Percentiles rank a stretch among this genome's conserved stretches.
Evolutionary conservation across 2,329 filamentous ascomycete genomes (phyloP).

Genomic region (Delphinella strobiligena): DNA sequence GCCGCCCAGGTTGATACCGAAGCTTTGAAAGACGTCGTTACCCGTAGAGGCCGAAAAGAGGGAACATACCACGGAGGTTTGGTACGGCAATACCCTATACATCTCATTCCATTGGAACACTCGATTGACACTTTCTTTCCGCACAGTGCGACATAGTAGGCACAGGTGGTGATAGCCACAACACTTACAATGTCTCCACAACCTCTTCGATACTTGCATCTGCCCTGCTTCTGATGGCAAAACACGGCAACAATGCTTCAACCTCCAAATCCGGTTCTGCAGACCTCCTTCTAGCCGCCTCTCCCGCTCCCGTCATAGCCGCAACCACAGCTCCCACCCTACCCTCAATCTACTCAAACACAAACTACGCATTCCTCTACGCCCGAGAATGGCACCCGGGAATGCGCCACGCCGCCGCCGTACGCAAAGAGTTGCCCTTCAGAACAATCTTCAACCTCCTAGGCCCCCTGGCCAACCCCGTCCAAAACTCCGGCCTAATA

Average conservation of each 20-base stretch:
- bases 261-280: constrained; percentile 94
- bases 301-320: constrained; percentile 59
- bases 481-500: constrained; percentile 57
- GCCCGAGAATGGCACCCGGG: constrained; percentile 93
- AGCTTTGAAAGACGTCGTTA: constrained; percentile 49
- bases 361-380: constrained; percentile 92
- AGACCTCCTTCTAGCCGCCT: constrained; percentile 67
- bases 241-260: constrained; percentile 92
- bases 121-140: neutral
- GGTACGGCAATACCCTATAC: constrained; percentile 39
- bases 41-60: constrained; percentile 48
- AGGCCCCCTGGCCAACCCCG: constrained; percentile 81
- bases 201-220: constrained; percentile 88
- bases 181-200: constrained; percentile 97
- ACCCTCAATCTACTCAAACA: constrained; percentile 57
- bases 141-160: constrained; percentile 80
- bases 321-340: constrained; percentile 64
- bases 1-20: constrained; percentile 59
- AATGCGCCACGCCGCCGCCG: constrained; percentile 77
- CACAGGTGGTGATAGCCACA: constrained; percentile 89
- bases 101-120: neutral
- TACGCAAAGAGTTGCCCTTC: constrained; percentile 81
- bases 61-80: constrained; percentile 73
- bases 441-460: constrained; percentile 97
- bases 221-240: constrained; percentile 71